Base-by-base conservation (phyloP, 345 rosid species). In the Hibiscus mutabilis region DNA sequence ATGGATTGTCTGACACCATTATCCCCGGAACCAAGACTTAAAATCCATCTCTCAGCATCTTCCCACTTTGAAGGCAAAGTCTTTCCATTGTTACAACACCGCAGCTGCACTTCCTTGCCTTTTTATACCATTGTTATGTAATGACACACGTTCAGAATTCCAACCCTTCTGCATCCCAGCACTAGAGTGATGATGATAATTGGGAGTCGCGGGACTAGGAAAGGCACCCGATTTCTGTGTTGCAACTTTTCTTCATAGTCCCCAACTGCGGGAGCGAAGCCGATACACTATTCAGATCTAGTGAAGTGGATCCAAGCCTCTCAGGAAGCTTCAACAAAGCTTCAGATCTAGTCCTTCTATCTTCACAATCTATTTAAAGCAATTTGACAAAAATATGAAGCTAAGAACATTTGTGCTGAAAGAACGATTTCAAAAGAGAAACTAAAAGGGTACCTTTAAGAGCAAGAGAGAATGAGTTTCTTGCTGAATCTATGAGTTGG, bases 31-130 rank as follows among this genome's bases (percentile, higher is more conserved):
- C 13, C 52, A 47, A 97, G 99, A 84, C 99, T 90, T 44, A 87
- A 75, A 69, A 94, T 91, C 99, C 99, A 94, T 80, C 99, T 85
- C 89, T 94, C 99, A 4, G 99, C 99, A 75, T 95, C 97, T 83
- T 95, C 99, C 99, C 99, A 95, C 60, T 95, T 95, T 0, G 99
- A 95, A 44, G 99, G 99, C 80, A 95, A 80, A 9, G 92, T 83
- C 81, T 87, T 86, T 53, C 96, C 97, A 66, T 87, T 89, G 79
- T 84, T 87, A 25, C 80, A 77, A 79, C 56, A 88, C 63, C 9
- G 82, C 83, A 63, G 82, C 84, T 68, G 82, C 84, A 67, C 71
- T 79, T 13, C 66, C 74, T 53, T 86, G 90, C 67, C 84, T 84
- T 83, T 89, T 89, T 63, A 81, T 87, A 16, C 86, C 86, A 55